Conservation (phyloP, 495 filamentous ascomycete species). For the Pyrenula massariospora region DNA sequence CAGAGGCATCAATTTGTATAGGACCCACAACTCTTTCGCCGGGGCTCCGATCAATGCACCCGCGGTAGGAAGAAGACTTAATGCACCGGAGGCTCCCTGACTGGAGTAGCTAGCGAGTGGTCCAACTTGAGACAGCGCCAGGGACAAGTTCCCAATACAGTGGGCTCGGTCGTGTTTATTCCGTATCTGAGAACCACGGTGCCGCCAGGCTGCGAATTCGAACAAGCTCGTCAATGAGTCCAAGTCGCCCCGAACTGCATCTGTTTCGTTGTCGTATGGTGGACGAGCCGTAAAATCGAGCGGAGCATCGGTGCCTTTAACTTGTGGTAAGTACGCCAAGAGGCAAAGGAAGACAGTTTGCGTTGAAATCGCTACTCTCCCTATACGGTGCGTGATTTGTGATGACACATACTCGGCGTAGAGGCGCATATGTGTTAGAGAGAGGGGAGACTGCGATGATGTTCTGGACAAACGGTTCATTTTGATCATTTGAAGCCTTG, state of each 20-base stretch:
- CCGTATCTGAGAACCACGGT: conserved; percentile 1
- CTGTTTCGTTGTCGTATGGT: neutral
- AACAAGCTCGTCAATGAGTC: neutral
- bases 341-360: neutral
- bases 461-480: neutral
- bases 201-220: neutral
- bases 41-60: conserved; percentile 12
- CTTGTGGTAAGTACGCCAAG: neutral
- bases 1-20: conserved; percentile 11
- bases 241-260: neutral
- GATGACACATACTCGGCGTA: neutral
- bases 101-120: neutral
- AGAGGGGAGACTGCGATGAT: neutral
- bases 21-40: conserved; percentile 9
- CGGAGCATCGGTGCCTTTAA: neutral
- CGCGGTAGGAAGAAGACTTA: conserved; percentile 10
- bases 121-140: conserved; percentile 4
- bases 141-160: conserved; percentile 7
- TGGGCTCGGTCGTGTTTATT: neutral
- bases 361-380: neutral
- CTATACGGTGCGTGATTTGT: neutral
- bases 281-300: neutral
- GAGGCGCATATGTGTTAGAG: neutral
- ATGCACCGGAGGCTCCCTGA: conserved; percentile 6
- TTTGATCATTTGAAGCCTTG: neutral